Evolutionary conservation across 2,329 filamentous ascomycete species (phyloP).

Genomic region (Metarhizium sp.): DNA sequence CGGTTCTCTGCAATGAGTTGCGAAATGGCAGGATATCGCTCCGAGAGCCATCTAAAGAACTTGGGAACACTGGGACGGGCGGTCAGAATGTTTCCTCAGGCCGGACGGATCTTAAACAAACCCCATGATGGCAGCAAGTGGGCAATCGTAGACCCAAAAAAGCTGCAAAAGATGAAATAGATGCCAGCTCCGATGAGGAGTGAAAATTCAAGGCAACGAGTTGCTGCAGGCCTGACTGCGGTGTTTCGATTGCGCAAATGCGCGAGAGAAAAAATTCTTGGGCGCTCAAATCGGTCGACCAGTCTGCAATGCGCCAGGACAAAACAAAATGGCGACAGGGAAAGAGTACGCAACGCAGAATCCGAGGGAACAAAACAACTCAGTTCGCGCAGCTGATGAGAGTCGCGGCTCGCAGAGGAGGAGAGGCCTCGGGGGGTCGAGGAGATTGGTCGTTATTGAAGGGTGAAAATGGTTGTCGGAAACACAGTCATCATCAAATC

Average conservation of each 20-base stretch:
- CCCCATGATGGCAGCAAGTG: conserved; percentile 18
- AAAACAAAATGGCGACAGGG: not conserved
- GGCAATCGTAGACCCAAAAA: conserved; percentile 1
- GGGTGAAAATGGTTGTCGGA: not conserved
- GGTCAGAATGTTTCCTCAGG: conserved; percentile 7
- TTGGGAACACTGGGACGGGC: conserved; percentile 55
- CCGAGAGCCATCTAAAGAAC: conserved; percentile 98
- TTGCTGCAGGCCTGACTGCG: not conserved
- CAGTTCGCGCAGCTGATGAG: not conserved
- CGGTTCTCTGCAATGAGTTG: conserved; percentile 97
- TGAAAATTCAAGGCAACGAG: not conserved
- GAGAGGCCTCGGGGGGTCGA: not conserved
- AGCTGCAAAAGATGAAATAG: not conserved
- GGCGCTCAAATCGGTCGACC: not conserved
- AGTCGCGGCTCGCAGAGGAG: not conserved
- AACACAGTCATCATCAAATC: not conserved
- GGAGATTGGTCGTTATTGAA: not conserved
- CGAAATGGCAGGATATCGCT: conserved; percentile 96
- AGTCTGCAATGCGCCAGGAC: not conserved
- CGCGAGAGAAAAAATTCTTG: not conserved
- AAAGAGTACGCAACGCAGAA: not conserved
- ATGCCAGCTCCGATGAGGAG: not conserved
- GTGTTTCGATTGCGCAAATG: not conserved
- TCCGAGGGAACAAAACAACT: not conserved
- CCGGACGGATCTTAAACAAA: conserved; percentile 7